A percentile compares a stretch with the other conserved stretches of the same genome.
phyloP scores from a whole-genome alignment of 805 yeast species.

The Lachancea sp. region DNA sequence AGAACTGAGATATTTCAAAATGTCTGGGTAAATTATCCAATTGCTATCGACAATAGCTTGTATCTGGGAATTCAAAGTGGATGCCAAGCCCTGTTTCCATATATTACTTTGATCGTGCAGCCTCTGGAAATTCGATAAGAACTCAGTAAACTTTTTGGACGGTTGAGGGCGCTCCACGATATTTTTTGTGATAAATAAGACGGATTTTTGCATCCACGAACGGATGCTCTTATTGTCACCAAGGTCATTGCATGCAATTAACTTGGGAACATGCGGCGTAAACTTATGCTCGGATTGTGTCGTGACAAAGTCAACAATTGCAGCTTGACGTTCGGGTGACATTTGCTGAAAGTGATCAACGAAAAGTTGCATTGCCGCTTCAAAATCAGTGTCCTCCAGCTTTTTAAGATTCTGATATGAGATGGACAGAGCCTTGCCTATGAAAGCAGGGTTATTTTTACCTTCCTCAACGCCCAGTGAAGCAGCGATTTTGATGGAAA shows the following conservation, averaged over 20 bases:
- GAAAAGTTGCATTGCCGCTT: constrained; percentile 14
- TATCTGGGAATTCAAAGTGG: constrained; percentile 54
- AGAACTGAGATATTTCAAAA: constrained; percentile 43
- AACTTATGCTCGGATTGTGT: constrained; percentile 29
- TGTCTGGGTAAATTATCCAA: constrained; percentile 40
- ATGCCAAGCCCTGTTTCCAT: constrained; percentile 39
- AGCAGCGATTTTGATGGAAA: constrained; percentile 23
- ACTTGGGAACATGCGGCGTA: constrained; percentile 24
- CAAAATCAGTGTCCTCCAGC: constrained; percentile 7
- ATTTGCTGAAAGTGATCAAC: constrained; percentile 5
- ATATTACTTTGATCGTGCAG: constrained; percentile 31
- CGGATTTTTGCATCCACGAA: constrained; percentile 52
- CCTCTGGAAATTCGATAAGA: constrained; percentile 32
- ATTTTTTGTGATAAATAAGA: constrained; percentile 55
- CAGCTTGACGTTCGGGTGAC: constrained; percentile 20
- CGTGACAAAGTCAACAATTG: constrained; percentile 26
- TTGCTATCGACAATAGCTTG: constrained; percentile 48
- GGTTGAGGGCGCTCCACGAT: constrained; percentile 45
- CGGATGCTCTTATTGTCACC: constrained; percentile 19
- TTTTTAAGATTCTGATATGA: constrained; percentile 7
- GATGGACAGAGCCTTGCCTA: constrained; percentile 15
- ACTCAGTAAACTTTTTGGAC: constrained; percentile 26
- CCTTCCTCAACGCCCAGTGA: constrained; percentile 9
- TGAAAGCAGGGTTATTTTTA: constrained; percentile 9
- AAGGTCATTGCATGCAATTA: constrained; percentile 16